phyloP scores from a whole-genome alignment of 768 basidiomycete species.

The Goffeauzyma gilvescens region DNA sequence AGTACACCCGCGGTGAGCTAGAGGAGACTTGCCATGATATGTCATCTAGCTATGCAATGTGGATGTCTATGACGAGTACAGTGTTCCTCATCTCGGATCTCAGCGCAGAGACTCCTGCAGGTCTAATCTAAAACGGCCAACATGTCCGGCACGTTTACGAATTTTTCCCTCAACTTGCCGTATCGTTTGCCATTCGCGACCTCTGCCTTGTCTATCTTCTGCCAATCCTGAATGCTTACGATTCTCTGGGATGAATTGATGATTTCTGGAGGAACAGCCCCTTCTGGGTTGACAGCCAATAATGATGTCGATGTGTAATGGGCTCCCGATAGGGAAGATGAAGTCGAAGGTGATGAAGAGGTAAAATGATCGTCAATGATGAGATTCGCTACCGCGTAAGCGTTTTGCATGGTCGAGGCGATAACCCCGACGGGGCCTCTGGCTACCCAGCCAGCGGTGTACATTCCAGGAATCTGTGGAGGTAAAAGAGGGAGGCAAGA shows the following conservation, averaged over 20 bases:
- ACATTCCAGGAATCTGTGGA: conserved; percentile 40
- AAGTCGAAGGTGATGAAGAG: conserved; percentile 1
- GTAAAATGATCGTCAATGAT: conserved; percentile 45
- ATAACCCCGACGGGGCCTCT: conserved; percentile 79
- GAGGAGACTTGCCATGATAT: too few species aligned
- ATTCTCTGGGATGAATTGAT: conserved; percentile 34
- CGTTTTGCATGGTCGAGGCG: conserved; percentile 80
- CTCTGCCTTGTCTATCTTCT: conserved; percentile 54
- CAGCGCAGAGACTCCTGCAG: too few species aligned
- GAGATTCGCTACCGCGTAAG: conserved; percentile 56
- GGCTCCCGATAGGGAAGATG: too few species aligned
- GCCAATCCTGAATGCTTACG: conserved; percentile 56
- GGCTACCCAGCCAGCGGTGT: conserved; percentile 85
- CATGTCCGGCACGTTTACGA: conserved; percentile 33
- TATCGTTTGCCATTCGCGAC: conserved; percentile 38
- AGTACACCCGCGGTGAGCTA: too few species aligned
- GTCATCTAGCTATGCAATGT: too few species aligned
- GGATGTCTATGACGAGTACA: too few species aligned
- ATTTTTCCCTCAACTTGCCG: conserved; percentile 35
- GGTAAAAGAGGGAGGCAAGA: too few species aligned
- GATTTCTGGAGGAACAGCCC: conserved; percentile 37
- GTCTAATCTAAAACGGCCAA: conserved; percentile 24
- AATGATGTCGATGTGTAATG: not conserved
- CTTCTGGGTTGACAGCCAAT: conserved; percentile 32
- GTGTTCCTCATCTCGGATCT: too few species aligned